Evolutionary conservation across 1,284 basidiomycete genomes (phyloP), one percentile per base, ranked within the genome.

Genomic region (Trichosporon ovoides): DNA sequence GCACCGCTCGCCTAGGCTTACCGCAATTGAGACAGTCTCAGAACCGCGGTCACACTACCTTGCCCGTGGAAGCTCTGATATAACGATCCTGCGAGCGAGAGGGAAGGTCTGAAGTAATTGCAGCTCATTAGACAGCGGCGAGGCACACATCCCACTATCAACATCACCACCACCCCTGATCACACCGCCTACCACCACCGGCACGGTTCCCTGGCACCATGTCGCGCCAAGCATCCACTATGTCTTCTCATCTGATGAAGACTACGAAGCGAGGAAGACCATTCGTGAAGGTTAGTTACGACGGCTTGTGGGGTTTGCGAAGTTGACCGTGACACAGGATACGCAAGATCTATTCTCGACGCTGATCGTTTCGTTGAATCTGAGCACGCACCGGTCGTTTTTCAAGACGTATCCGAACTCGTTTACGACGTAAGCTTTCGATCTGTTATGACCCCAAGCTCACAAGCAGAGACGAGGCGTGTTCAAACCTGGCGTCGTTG

Each of bases 331-430:
- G 31, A 55, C 7, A 0, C 52, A 97, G 93, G 96, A 99, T 77
- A 96, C 93, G 20, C 87, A 98, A 67, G 96, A 98, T 79, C 86
- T 99, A 34, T 98, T 97, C 71, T 93, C 95, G 38, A 98, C 96
- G 13, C 84, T 98, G 71, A 83, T 98, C 72, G 93, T 97, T 51
- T 97, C 94, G 35, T 84, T 98, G 52, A 85, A 92, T 68, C 84
- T 99, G 40, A 83, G 84, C 33, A 86, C 86, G 19, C 92, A 97
- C 78, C 89, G 94, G 65, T 92, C 94, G 69, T 96, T 95, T 80
- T 98, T 98, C 83, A 87, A 91, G 66, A 87, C 87, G 34, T 98
- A 94, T 75, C 84, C 87, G 35, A 93, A 97, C 78, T 92, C 91
- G 3, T 99, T 99, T 78, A 88, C 91, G 57, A 96, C 94, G 91